These are phyloP conservation scores for Ogataea thermomethanolica DNA, from an alignment of 805 yeast genomes.

Conservation along the genomic window DNA sequence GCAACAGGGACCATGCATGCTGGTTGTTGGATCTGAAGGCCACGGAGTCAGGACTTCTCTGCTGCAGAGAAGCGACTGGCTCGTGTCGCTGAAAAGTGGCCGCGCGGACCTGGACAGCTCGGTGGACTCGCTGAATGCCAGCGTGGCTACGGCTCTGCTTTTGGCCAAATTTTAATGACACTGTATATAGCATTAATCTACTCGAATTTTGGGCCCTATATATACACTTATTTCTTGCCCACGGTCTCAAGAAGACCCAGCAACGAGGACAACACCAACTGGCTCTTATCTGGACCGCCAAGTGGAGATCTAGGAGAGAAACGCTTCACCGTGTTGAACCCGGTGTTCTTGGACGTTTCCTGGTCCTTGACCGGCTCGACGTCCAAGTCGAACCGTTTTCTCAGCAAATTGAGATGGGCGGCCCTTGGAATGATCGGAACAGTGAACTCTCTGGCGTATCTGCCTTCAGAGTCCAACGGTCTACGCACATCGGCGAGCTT, in stretches of 20 bases:
- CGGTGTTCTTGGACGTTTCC: constrained; percentile 6
- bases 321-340: constrained; percentile 16
- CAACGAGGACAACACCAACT: constrained; percentile 22
- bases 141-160: constrained; percentile 81
- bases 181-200: constrained; percentile 1
- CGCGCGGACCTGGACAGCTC: constrained; percentile 25
- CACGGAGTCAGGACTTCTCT: constrained; percentile 71
- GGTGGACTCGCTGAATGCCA: constrained; percentile 83
- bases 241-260: constrained; percentile 23
- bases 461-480: constrained; percentile 24
- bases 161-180: constrained; percentile 30
- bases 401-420: constrained; percentile 25
- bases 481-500: constrained; percentile 17
- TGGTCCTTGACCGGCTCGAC: constrained; percentile 24
- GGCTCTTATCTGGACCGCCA: constrained; percentile 20
- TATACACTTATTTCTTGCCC: constrained; percentile 18
- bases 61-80: constrained; percentile 51
- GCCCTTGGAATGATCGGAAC: constrained; percentile 28
- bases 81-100: constrained; percentile 39
- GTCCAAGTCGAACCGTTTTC: constrained; percentile 22
- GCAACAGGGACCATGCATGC: constrained; percentile 52
- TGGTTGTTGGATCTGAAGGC: constrained; percentile 86
- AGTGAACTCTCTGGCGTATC: constrained; percentile 29
- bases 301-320: constrained; percentile 22
- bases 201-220: background rate